Percentiles rank a stretch among this genome's conserved stretches.
Evolutionary conservation across 1,284 basidiomycete genomes (phyloP).

Genomic region (Abortiporus biennis): DNA sequence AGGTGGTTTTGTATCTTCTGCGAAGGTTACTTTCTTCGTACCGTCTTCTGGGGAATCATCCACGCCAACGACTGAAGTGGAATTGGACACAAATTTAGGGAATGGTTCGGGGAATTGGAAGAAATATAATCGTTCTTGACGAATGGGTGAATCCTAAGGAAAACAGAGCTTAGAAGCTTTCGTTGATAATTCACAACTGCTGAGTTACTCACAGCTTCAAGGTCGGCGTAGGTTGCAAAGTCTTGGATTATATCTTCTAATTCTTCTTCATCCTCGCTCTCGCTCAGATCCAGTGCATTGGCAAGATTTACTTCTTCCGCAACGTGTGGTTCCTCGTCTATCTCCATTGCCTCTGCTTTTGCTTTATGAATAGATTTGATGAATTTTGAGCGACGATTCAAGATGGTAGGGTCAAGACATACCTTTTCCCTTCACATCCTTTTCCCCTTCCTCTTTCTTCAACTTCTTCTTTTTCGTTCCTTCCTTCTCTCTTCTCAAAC

Average conservation of each 20-base stretch:
- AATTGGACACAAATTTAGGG: slow-evolving; percentile 61
- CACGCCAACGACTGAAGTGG: too few species aligned
- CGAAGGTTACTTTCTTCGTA: slow-evolving; percentile 51
- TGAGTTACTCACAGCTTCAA: too few species aligned
- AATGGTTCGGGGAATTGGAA: slow-evolving; percentile 94
- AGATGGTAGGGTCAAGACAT: too few species aligned
- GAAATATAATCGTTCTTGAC: slow-evolving; percentile 73
- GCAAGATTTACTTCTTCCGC: slow-evolving; percentile 49
- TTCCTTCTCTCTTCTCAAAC: slow-evolving; percentile 54
- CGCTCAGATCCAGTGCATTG: slow-evolving; percentile 76
- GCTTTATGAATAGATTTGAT: slow-evolving; percentile 6
- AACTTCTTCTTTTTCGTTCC: slow-evolving; percentile 36
- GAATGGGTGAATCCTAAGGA: slow-evolving; percentile 38
- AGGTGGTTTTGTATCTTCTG: slow-evolving; percentile 47
- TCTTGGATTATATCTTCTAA: slow-evolving; percentile 82
- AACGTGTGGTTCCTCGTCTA: slow-evolving; percentile 26
- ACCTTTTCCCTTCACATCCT: slow-evolving; percentile 38
- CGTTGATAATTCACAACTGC: too few species aligned
- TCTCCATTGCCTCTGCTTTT: slow-evolving; percentile 22
- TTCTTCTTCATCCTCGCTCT: slow-evolving; percentile 83
- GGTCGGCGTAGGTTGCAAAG: too few species aligned
- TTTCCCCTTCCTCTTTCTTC: slow-evolving; percentile 37
- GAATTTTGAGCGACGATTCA: background rate
- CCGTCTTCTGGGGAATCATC: too few species aligned
- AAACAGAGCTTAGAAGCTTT: too few species aligned